Evolutionary conservation across 306 rosid genomes (phyloP).

Genomic region (Aeschynomene evenia): DNA sequence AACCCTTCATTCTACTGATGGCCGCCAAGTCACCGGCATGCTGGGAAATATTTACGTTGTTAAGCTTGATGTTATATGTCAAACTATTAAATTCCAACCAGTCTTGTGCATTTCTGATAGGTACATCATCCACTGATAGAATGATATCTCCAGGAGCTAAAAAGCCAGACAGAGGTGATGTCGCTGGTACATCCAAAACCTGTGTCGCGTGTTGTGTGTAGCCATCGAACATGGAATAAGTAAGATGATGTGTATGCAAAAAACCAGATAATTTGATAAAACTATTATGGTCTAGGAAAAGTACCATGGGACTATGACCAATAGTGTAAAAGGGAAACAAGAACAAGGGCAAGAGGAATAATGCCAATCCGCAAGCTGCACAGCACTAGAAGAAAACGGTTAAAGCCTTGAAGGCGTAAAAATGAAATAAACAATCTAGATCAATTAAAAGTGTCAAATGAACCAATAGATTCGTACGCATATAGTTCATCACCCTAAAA

Average conservation of each 20-base stretch:
- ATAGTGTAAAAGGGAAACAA: slow-evolving; percentile 72
- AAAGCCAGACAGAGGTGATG: slow-evolving; percentile 70
- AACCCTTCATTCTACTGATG: slow-evolving; percentile 58
- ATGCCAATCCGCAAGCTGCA: slow-evolving; percentile 68
- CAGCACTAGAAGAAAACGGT: slow-evolving; percentile 57
- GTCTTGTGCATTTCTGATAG: slow-evolving; percentile 53
- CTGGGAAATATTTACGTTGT: slow-evolving; percentile 34
- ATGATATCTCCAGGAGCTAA: slow-evolving; percentile 70
- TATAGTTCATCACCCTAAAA: too few relatives aligned
- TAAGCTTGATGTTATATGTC: slow-evolving; percentile 42
- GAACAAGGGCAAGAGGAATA: slow-evolving; percentile 67
- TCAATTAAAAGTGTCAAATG: not conserved
- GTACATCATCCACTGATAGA: slow-evolving; percentile 61
- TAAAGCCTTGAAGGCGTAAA: slow-evolving; percentile 18
- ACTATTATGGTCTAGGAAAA: slow-evolving; percentile 10
- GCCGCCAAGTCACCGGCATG: slow-evolving; percentile 28
- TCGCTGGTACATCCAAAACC: slow-evolving; percentile 65
- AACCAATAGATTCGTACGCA: not conserved
- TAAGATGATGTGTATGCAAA: slow-evolving; percentile 1
- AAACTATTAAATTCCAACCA: slow-evolving; percentile 61
- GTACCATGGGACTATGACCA: slow-evolving; percentile 63
- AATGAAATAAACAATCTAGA: slow-evolving; percentile 18
- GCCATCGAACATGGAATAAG: slow-evolving; percentile 29
- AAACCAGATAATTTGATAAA: slow-evolving; percentile 6
- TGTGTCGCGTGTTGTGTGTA: slow-evolving; percentile 36